A percentile compares a stretch with the other conserved stretches of the same genome.
Evolutionary conservation across 2,329 filamentous ascomycete genomes (phyloP).

Genomic region (Calonectria pseudoreteaudii): DNA sequence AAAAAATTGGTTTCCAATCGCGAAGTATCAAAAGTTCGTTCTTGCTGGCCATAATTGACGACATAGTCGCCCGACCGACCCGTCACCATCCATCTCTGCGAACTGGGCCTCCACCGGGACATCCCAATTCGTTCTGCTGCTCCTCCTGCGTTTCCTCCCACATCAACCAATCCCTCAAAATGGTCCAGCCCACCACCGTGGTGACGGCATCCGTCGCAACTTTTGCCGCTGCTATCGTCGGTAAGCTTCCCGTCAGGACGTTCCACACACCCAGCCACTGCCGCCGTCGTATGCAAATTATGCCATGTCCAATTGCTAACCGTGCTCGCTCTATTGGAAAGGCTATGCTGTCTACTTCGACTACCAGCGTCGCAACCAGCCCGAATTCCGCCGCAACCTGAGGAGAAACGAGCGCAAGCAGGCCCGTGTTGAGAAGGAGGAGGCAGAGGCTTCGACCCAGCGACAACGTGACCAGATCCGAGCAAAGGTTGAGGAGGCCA

Average conservation of each 20-base stretch:
- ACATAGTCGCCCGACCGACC: slow-evolving; percentile 29
- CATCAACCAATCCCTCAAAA: slow-evolving; percentile 42
- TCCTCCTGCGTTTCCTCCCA: slow-evolving; percentile 26
- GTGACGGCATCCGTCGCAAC: slow-evolving; percentile 73
- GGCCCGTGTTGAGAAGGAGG: slow-evolving; percentile 77
- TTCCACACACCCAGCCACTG: background rate
- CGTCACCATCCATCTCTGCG: slow-evolving; percentile 19
- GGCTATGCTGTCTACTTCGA: slow-evolving; percentile 78
- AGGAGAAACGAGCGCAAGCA: slow-evolving; percentile 82
- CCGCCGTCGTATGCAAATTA: background rate
- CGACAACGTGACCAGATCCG: slow-evolving; percentile 81
- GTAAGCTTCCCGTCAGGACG: slow-evolving; percentile 53
- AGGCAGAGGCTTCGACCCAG: slow-evolving; percentile 73
- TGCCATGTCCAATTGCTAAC: slow-evolving; percentile 29
- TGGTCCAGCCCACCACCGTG: slow-evolving; percentile 65
- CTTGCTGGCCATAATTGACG: slow-evolving; percentile 34
- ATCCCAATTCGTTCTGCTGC: slow-evolving; percentile 23
- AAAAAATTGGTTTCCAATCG: slow-evolving; percentile 45
- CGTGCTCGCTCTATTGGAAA: slow-evolving; percentile 43
- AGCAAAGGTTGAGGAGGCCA: slow-evolving; percentile 80
- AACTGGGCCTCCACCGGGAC: slow-evolving; percentile 21
- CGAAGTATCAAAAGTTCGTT: slow-evolving; percentile 41
- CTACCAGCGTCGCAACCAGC: slow-evolving; percentile 71
- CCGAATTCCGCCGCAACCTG: slow-evolving; percentile 74
- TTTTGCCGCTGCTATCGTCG: slow-evolving; percentile 68